Conservation (phyloP, 768 basidiomycete genomes). For the Cystofilobasidium macerans region DNA sequence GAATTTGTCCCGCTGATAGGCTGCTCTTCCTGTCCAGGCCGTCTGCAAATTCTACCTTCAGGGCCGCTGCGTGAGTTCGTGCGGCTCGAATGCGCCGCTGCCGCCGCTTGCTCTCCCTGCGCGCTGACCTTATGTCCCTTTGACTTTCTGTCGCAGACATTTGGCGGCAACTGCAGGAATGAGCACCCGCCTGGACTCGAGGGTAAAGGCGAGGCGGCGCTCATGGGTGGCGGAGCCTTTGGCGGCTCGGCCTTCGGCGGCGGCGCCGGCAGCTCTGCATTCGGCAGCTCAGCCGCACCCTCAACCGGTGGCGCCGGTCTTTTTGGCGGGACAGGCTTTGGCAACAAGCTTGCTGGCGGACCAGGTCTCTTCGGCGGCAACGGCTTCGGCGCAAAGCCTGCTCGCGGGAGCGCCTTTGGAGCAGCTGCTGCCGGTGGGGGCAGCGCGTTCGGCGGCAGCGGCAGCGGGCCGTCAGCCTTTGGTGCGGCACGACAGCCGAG, state of each 20-base stretch:
- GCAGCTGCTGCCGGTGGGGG: not conserved
- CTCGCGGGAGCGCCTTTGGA: not conserved
- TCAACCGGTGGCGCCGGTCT: not conserved
- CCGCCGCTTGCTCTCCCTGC: not conserved
- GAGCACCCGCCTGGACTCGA: constrained; percentile 17
- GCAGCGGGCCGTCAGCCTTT: not conserved
- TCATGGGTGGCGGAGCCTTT: not conserved
- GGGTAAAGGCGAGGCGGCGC: constrained; percentile 9
- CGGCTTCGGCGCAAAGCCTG: not conserved
- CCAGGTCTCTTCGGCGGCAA: not conserved
- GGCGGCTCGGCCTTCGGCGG: constrained; percentile 2
- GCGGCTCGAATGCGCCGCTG: not conserved
- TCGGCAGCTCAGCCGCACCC: not conserved
- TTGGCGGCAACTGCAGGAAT: constrained; percentile 13
- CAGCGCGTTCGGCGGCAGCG: not conserved
- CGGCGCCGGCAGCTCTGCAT: not conserved
- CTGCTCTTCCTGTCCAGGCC: not conserved
- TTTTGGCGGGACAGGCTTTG: not conserved
- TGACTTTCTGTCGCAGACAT: not conserved
- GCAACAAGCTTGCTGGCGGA: not conserved
- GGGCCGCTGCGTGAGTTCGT: constrained; percentile 6
- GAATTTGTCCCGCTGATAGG: not conserved
- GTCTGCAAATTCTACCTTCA: constrained; percentile 21
- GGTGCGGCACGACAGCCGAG: not conserved
- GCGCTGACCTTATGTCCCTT: not conserved